Conservation (phyloP, 225 moss, liverwort and hornwort species). For the Sphagnum tenellum region DNA sequence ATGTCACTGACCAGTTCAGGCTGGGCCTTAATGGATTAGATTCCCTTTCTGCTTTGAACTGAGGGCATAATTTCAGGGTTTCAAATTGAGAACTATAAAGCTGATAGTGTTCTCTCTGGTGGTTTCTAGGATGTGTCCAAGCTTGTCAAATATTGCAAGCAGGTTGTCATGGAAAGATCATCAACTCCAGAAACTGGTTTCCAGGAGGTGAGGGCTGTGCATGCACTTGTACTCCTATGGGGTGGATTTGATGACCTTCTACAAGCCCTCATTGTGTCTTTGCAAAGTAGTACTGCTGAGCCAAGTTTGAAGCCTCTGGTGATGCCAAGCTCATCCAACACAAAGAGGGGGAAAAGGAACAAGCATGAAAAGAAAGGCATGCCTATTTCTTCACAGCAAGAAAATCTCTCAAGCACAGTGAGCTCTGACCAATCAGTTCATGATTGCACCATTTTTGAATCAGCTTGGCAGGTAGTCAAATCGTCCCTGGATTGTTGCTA, state of each 20-base stretch:
- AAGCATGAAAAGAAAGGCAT: slow-evolving; percentile 9
- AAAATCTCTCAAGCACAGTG: too few species aligned
- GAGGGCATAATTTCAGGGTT: neutral
- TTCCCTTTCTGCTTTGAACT: too few species aligned
- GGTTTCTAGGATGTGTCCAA: slow-evolving; percentile 16
- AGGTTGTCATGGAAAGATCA: slow-evolving; percentile 21
- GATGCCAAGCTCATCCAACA: neutral
- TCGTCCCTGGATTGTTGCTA: too few species aligned
- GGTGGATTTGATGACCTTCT: slow-evolving; percentile 36
- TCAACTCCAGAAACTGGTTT: slow-evolving; percentile 14
- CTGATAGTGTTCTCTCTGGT: neutral
- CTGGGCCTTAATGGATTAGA: too few species aligned
- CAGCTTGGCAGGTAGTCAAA: slow-evolving; percentile 31
- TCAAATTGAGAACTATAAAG: neutral
- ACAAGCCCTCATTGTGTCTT: slow-evolving; percentile 11
- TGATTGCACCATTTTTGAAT: too few species aligned
- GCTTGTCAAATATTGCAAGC: slow-evolving; percentile 28
- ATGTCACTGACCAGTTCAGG: too few species aligned
- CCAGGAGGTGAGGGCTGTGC: slow-evolving; percentile 29
- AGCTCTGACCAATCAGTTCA: too few species aligned
- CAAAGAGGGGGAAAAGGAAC: slow-evolving; percentile 6
- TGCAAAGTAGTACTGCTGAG: slow-evolving; percentile 1
- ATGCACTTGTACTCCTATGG: slow-evolving; percentile 30
- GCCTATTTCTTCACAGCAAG: too few species aligned
- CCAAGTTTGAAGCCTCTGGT: slow-evolving; percentile 6